Evolutionary conservation across 257 asterid genomes (phyloP).

Genomic region (Ilex aquifolium): DNA sequence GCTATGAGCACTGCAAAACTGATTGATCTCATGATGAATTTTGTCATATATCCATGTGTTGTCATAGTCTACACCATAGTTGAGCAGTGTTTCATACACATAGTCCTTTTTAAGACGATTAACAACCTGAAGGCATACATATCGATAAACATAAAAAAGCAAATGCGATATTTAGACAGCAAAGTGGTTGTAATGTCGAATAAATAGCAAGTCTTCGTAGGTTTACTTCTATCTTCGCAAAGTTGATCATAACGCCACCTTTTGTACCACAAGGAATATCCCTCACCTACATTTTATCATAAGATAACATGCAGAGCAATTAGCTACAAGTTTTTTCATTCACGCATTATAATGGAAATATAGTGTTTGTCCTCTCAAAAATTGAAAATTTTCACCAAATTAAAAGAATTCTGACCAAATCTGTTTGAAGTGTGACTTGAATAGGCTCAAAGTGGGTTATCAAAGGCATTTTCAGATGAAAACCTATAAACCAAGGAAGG

Average conservation of each 20-base stretch:
- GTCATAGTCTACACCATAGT: conserved; percentile 93
- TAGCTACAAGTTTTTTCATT: background rate
- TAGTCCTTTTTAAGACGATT: conserved; percentile 83
- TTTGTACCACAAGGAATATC: conserved; percentile 98
- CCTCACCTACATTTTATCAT: conserved; percentile 63
- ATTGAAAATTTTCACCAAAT: background rate
- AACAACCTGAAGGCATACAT: conserved; percentile 60
- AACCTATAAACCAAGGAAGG: conserved; percentile 41
- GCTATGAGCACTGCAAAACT: conserved; percentile 90
- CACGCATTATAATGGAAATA: background rate
- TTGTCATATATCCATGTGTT: conserved; percentile 97
- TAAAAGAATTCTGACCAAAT: conserved; percentile 49
- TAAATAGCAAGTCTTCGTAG: background rate
- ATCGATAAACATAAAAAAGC: conserved; percentile 12
- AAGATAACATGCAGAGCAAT: conserved; percentile 1
- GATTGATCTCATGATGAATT: conserved; percentile 98
- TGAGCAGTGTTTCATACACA: conserved; percentile 68
- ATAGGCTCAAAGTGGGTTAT: conserved; percentile 93
- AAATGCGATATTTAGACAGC: conserved; percentile 3
- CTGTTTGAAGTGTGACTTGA: conserved; percentile 98
- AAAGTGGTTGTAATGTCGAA: background rate
- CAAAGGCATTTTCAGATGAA: conserved; percentile 82
- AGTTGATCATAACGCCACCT: conserved; percentile 95
- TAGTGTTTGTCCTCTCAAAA: too few species aligned
- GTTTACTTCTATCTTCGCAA: conserved; percentile 89